phyloP scores from a whole-genome alignment of 2,329 filamentous ascomycete genomes.

The Fusarium protoensiforme region DNA sequence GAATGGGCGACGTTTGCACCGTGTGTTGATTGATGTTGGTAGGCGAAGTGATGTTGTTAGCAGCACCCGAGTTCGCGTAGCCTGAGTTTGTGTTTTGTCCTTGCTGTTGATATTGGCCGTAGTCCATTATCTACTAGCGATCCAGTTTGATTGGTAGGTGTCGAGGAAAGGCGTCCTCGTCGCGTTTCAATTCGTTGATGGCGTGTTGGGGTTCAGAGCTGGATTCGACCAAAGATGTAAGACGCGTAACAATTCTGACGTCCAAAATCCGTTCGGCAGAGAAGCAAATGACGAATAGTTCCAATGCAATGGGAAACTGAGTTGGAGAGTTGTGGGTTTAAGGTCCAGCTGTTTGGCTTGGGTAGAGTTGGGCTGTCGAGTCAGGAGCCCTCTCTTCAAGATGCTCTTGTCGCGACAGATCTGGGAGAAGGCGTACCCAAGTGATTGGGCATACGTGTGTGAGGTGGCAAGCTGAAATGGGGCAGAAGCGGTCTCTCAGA shows the following conservation, averaged over 20 bases:
- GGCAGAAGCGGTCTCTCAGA: conserved; percentile 59
- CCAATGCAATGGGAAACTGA: conserved; percentile 35
- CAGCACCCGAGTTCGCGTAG: conserved; percentile 68
- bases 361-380: conserved; percentile 60
- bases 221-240: conserved; percentile 9
- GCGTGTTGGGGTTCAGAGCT: conserved; percentile 22
- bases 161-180: conserved; percentile 43
- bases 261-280: conserved; percentile 14
- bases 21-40: conserved; percentile 75
- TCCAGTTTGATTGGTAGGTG: conserved; percentile 35
- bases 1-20: conserved; percentile 81
- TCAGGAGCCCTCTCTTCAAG: conserved; percentile 39
- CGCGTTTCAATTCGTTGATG: conserved; percentile 40
- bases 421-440: conserved; percentile 60
- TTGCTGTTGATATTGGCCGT: conserved; percentile 72
- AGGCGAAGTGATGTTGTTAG: conserved; percentile 76
- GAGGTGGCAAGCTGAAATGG: conserved; percentile 68
- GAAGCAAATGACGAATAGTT: conserved; percentile 38
- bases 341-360: conserved; percentile 49
- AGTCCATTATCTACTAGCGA: conserved; percentile 73
- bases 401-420: conserved; percentile 50
- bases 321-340: conserved; percentile 46
- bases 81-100: conserved; percentile 73
- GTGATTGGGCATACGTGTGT: conserved; percentile 70
- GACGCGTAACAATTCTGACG: conserved; percentile 21